phyloP scores from a whole-genome alignment of 306 rosid genomes.

The Acacia confusa region DNA sequence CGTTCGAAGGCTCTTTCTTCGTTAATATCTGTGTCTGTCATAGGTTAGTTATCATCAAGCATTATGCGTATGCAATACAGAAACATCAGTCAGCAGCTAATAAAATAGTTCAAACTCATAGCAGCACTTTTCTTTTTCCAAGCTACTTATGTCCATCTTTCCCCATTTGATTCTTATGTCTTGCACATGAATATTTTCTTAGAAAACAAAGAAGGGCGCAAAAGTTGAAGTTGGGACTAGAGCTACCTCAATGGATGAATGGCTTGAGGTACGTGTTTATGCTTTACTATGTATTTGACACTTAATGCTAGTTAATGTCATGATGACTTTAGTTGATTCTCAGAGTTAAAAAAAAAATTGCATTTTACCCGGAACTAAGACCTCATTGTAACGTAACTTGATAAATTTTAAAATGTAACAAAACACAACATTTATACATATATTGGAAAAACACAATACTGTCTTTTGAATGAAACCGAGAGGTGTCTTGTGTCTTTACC shows the following conservation, averaged over 20 bases:
- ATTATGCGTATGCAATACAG: neutral
- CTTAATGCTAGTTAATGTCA: constrained; percentile 2
- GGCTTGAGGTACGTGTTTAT: constrained; percentile 79
- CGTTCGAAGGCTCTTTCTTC: neutral
- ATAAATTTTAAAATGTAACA: neutral
- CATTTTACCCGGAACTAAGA: neutral
- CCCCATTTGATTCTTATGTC: constrained; percentile 1
- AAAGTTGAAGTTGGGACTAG: constrained; percentile 94
- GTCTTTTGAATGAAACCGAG: neutral
- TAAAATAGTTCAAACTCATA: neutral
- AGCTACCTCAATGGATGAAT: constrained; percentile 72
- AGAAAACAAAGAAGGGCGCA: constrained; percentile 91
- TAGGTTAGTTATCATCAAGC: neutral
- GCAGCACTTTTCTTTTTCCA: neutral
- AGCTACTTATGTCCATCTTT: constrained; percentile 24
- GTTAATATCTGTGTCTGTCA: neutral
- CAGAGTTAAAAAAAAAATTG: neutral
- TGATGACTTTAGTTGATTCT: neutral
- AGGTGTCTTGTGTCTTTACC: neutral
- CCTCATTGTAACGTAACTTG: neutral
- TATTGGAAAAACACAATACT: neutral
- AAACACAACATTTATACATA: neutral
- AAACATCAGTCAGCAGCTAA: neutral
- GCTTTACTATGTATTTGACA: neutral
- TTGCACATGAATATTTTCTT: constrained; percentile 30